Percentiles rank a stretch among this genome's conserved stretches.
phyloP scores from a whole-genome alignment of 2,329 filamentous ascomycete species.

The Trichophyton equinum region DNA sequence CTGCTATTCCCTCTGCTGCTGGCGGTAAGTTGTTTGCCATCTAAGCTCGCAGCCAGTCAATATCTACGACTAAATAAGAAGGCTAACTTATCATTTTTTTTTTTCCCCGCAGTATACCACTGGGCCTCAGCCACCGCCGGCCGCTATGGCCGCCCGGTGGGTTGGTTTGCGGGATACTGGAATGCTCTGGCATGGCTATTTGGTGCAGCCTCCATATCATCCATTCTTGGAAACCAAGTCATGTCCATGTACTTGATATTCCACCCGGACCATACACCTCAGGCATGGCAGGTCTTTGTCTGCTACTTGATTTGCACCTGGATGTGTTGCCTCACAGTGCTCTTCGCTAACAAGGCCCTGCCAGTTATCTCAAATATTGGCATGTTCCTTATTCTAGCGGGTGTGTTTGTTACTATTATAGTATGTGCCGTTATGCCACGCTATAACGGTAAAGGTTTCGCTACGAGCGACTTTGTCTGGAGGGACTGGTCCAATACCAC shows the following conservation, averaged over 20 bases:
- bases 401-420: constrained; percentile 43
- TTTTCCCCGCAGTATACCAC: constrained; percentile 39
- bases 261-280: constrained; percentile 40
- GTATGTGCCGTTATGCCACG: constrained; percentile 44
- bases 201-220: constrained; percentile 46
- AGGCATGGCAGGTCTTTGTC: constrained; percentile 49
- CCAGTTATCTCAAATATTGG: constrained; percentile 44
- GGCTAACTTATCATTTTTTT: not conserved
- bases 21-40: constrained; percentile 28
- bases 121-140: constrained; percentile 50
- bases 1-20: constrained; percentile 48
- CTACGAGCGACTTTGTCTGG: constrained; percentile 44
- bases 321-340: constrained; percentile 40
- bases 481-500: constrained; percentile 40
- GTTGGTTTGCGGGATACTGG: constrained; percentile 37
- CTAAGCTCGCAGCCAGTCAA: not conserved
- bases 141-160: constrained; percentile 40
- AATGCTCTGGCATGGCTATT: constrained; percentile 46
- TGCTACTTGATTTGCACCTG: constrained; percentile 46
- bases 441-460: constrained; percentile 31
- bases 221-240: constrained; percentile 47
- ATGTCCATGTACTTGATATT: constrained; percentile 51
- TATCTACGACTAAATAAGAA: not conserved
- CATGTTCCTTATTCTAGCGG: constrained; percentile 44
- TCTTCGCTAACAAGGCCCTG: constrained; percentile 44